Base-by-base conservation (phyloP, 2,329 filamentous ascomycete genomes). In the Amesomyces nigricolor region DNA sequence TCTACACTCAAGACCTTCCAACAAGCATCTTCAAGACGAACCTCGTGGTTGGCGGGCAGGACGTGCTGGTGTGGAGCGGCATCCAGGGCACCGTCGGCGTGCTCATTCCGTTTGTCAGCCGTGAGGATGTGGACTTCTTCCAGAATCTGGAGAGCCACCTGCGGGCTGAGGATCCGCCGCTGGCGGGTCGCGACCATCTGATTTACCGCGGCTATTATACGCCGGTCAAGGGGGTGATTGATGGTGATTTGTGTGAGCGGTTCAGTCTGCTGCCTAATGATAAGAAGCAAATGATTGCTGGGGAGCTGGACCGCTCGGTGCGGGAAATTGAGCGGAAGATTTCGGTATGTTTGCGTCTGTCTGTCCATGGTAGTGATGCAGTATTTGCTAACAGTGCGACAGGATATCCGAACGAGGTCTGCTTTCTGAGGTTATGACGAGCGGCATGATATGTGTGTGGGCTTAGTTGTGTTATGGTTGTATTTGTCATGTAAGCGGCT, bases 61-160 rank as follows among this genome's bases (percentile, higher is more conserved):
- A 96, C 60, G 83, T 97, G 40, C 75, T 99, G 2, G 79, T 99
- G 51, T 99, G 94, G 94, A 88, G 87, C 61, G 95, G 95, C 17
- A 77, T 99, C 16, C 92, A 96, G 72, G 95, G 94, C 47, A 97
- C 94, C 0, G 83, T 99, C 39, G 94, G 92, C 47, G 89, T 96
- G 51, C 79, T 99, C 47, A 87, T 99, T 46, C 94, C 95, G 0
- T 97, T 99, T 68, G 77, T 91, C 46, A 87, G 86, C 60, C 87
- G 95, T 38, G 91, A 97, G 67, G 92, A 97, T 65, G 89, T 95
- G 48, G 94, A 97, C 70, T 97, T 99, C 74, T 99, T 99, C 81
- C 91, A 96, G 70, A 90, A 83, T 58, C 78, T 99, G 22, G 94
- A 99, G 73, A 85, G 88, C 67, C 89, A 95, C 67, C 79, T 99